Evolutionary conservation across 2,329 filamentous ascomycete genomes (phyloP).

Genomic region (Colletotrichum tabaci): DNA sequence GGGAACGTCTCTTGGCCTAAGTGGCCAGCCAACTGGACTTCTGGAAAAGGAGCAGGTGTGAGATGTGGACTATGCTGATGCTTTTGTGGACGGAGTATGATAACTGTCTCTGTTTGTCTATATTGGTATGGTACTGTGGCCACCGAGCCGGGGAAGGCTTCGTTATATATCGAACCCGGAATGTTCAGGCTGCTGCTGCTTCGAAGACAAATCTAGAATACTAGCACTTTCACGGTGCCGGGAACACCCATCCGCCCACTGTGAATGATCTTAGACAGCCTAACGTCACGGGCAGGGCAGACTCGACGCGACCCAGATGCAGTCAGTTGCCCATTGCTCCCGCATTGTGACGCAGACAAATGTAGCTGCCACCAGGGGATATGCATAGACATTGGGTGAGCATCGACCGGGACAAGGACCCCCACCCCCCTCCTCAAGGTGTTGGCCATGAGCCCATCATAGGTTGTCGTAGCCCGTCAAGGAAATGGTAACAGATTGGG

Average conservation of each 20-base stretch:
- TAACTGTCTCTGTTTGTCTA: not conserved
- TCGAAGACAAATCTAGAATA: not conserved
- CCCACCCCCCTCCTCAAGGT: not conserved
- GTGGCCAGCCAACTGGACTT: not conserved
- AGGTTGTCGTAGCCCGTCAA: constrained; percentile 12
- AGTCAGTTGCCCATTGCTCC: constrained; percentile 33
- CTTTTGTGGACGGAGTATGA: not conserved
- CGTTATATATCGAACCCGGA: constrained; percentile 29
- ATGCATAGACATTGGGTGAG: constrained; percentile 20
- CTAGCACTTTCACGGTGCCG: not conserved
- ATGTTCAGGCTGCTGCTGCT: constrained; percentile 12
- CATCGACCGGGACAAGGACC: not conserved
- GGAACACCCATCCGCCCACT: not conserved
- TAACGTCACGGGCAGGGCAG: constrained; percentile 38
- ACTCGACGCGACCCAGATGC: constrained; percentile 24
- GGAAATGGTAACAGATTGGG: not conserved
- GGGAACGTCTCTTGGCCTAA: too few species aligned
- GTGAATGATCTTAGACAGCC: constrained; percentile 31
- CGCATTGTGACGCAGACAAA: constrained; percentile 38
- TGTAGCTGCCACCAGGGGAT: constrained; percentile 20
- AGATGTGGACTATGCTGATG: not conserved
- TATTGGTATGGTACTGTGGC: not conserved
- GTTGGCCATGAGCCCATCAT: constrained; percentile 2
- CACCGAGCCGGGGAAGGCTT: constrained; percentile 14
- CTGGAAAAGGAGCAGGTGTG: not conserved